Evolutionary conservation across 2,329 filamentous ascomycete genomes (phyloP), one percentile per base, ranked within the genome.

Genomic region (Cladobotryum protrusum): DNA sequence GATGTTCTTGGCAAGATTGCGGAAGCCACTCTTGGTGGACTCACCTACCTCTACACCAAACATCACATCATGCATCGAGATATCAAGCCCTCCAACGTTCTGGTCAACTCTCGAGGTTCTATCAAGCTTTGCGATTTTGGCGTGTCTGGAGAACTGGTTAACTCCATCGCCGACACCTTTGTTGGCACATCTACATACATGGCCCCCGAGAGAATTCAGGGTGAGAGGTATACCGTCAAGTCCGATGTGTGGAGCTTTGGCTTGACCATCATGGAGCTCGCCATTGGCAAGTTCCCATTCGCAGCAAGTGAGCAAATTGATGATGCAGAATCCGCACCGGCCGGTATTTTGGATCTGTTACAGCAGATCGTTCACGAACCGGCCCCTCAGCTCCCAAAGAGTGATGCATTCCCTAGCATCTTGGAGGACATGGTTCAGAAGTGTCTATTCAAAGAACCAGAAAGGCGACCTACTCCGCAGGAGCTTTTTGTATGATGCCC

Each of bases 121-220:
- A 97, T 99, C 77, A 99, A 99, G 72, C 81, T 99, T 5, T 97
- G 92, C 71, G 93, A 99, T 68, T 99, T 99, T 66, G 93, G 93
- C 60, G 93, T 99, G n/a, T 96, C 92, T 4, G 93, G 91, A 58
- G 93, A 99, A 69, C 81, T 96, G 14, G 90, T 97, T 67, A 97
- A 97, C 72, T 97, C 93, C 4, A 90, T 99, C 57, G 93, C 93
- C 46, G 92, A 97, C 65, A 99, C 93, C 1, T 99, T 99, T 62
- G 93, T 99, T 34, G 93, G 93, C 47, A 99, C 93, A 2, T 96
- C 93, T 35, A 99, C 93, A 49, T 99, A 99, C 75, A 99, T 99
- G 93, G 93, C 93, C 0, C 93, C 93, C 0, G 93, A 99, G 73
- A 83, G 93, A 67, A 99, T 99, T 59, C 91, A 97, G 67, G 93